A percentile compares a stretch with the other conserved stretches of the same genome.
These are phyloP conservation scores for Suhomyces prunicola DNA, from an alignment of 805 yeast genomes.

Conservation along the genomic window DNA sequence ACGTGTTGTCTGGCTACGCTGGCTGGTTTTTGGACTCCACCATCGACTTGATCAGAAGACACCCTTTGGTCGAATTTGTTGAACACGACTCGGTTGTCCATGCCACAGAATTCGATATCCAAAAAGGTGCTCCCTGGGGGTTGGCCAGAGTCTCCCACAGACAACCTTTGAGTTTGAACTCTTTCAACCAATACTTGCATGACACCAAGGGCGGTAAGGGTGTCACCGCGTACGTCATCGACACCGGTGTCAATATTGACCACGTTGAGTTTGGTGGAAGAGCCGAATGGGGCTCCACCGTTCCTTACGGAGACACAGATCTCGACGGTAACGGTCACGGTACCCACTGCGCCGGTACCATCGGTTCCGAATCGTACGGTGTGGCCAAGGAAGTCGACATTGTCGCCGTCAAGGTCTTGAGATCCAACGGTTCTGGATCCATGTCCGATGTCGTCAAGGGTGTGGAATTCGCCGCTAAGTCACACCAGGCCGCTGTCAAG, in stretches of 20 bases:
- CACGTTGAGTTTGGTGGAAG: constrained; percentile 82
- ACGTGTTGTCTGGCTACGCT: constrained; percentile 69
- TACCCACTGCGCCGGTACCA: constrained; percentile 96
- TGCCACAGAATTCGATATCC: constrained; percentile 61
- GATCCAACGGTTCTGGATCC: constrained; percentile 78
- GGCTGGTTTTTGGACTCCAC: constrained; percentile 79
- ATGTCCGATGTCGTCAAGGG: constrained; percentile 85
- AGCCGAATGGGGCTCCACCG: constrained; percentile 82
- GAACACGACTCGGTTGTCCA: constrained; percentile 74
- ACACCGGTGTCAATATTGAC: constrained; percentile 77
- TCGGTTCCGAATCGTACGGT: constrained; percentile 77
- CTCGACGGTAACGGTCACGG: constrained; percentile 92
- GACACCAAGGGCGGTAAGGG: constrained; percentile 77
- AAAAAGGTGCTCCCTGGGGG: constrained; percentile 93
- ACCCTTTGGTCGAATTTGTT: constrained; percentile 61
- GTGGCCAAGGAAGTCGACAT: constrained; percentile 77
- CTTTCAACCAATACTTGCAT: constrained; percentile 58
- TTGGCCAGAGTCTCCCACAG: constrained; percentile 86
- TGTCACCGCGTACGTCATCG: constrained; percentile 83
- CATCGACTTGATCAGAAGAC: constrained; percentile 67
- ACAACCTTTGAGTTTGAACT: constrained; percentile 61
- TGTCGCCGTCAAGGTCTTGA: constrained; percentile 81
- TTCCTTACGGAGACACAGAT: constrained; percentile 68
- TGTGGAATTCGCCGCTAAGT: constrained; percentile 77
- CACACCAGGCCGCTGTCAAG: constrained; percentile 51